Evolutionary conservation across 192 early-diverging fungal genomes (phyloP), one percentile per base, ranked within the genome.

Genomic region (Entomortierella lignicola): DNA sequence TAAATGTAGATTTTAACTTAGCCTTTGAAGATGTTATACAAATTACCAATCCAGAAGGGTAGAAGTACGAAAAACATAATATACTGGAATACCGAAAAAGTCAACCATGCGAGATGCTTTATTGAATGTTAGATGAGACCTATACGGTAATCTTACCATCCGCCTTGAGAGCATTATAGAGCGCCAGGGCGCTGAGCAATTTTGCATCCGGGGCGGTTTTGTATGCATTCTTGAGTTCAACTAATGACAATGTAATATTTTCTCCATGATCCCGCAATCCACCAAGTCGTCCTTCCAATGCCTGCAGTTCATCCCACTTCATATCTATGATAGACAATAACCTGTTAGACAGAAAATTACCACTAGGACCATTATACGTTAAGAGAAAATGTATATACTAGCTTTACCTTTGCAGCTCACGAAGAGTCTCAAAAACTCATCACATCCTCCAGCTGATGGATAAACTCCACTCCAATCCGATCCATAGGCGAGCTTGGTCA

Each of bases 251-350:
- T 0, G 89, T 85, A 44, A 97, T 97, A 18, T 77, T 83, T 77
- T 97, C 95, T 18, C 93, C 95, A 41, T 92, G 86, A 11, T 90
- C 88, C 12, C 90, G 80, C 29, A 94, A 81, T 7, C 95, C 94
- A 18, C 88, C 75, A 7, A 94, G 59, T 55, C 85, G 87, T 13
- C 89, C 94, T 61, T 86, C 84, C 18, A 97, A 64, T 3, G 60
- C 54, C 5, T 81, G 67, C 8, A 97, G 83, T 26, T 95, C 85
- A 2, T 75, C 42, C 10, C 64, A 64, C 7, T 52, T 55, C 73
- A 81, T 81, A n/a, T 84, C 83, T 79, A 43, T 7, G 18, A 53
- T 41, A 26, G 18, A n/a, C 15, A n/a, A 48, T 13, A 57, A 52
- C 42, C 5, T 29, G 60, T 43, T 31, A 69, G 23, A 50, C n/a